Base-by-base conservation (phyloP, 2,329 filamentous ascomycete genomes). In the Trichothecium sympodiale region DNA sequence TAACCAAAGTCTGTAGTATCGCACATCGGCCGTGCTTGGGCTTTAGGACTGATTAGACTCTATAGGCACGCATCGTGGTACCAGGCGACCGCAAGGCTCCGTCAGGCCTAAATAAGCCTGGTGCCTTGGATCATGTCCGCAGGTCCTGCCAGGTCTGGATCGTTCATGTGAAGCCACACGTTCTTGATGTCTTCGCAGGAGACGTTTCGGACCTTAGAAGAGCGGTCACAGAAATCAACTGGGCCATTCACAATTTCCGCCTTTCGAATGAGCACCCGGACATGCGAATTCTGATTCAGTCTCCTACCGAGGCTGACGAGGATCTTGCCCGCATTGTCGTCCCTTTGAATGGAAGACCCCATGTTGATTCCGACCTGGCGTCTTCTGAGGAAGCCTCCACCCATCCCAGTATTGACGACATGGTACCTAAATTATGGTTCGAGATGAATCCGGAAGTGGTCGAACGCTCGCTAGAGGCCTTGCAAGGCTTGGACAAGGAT, bases 111-210 rank as follows among this genome's bases (percentile, higher is more conserved):
- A 44, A 51, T 17, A 39, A 49, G 1, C 38, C 44, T 5, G 26
- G 28, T 0, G 41, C 36, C 2, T 37, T 61, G 5, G 42, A 59
- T 17, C 39, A 43, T 3, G 48, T 61, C 13, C 46, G 56, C 3
- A 45, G 37, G 27, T 41, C 39, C 4, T 36, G 56, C 30, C 40
- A 42, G 20, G 50, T 57, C 5, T 61, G 57, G 48, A 57, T 61
- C 10, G 48, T 36, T 3, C 40, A 37, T 5, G 38, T 41, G 7
- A 33, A 46, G 17, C 38, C 44, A 3, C 47, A 53, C 17, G 26
- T 50, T 13, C 42, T 60, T 9, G 44, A 50, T 5, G 41, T 60
- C 17, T 38, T 35, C 29, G 44, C 51, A 16, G 40, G 46, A 4
- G 42, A 42, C 3, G 44, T 49, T 15, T n/a, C 32, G 5, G 37